A percentile compares a stretch with the other conserved stretches of the same genome.
phyloP scores from a whole-genome alignment of 139 green algal genomes.

The Picochlorum costavermella region DNA sequence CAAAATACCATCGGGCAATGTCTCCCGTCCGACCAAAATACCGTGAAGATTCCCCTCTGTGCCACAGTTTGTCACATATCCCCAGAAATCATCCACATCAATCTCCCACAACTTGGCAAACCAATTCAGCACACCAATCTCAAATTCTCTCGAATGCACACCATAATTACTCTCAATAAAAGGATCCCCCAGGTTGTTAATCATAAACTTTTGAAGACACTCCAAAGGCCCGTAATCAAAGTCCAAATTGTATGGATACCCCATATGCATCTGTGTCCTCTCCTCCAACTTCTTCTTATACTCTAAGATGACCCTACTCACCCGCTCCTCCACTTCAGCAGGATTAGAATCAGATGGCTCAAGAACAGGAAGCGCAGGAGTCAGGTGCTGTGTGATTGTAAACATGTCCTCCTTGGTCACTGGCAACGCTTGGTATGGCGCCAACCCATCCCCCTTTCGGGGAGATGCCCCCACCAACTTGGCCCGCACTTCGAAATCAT shows the following conservation, averaged over 20 bases:
- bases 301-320: conserved; percentile 57
- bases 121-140: conserved; percentile 93
- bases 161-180: conserved; percentile 98
- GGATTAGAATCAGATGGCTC: conserved; percentile 37
- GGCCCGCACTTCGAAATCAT: background rate
- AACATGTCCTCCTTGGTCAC: conserved; percentile 33
- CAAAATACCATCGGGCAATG: conserved; percentile 78
- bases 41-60: conserved; percentile 98
- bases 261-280: conserved; percentile 78
- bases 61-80: conserved; percentile 98
- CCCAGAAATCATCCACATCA: conserved; percentile 85
- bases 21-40: conserved; percentile 85
- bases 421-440: conserved; percentile 75
- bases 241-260: conserved; percentile 98
- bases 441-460: conserved; percentile 19
- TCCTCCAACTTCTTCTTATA: conserved; percentile 73
- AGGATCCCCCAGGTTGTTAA: conserved; percentile 96
- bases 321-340: conserved; percentile 52
- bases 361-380: conserved; percentile 47
- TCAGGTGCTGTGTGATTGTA: conserved; percentile 58
- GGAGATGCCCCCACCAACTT: background rate
- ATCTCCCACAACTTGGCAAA: conserved; percentile 96
- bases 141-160: conserved; percentile 81
- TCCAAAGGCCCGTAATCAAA: conserved; percentile 91
- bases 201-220: conserved; percentile 79